Base-by-base conservation (phyloP, 306 rosid species). In the Cucurbita ficifolia region DNA sequence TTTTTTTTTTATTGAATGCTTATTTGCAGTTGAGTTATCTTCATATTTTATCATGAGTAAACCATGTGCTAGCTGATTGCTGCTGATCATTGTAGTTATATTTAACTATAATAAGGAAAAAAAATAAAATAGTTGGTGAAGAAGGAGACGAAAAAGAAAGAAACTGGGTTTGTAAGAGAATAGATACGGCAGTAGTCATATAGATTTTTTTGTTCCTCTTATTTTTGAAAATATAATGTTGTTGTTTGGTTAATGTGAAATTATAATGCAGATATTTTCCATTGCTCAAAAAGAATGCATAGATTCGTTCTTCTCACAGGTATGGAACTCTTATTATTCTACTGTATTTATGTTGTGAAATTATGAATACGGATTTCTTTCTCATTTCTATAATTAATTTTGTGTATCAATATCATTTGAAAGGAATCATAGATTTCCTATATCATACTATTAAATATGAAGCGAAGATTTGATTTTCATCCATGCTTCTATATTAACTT, bases 251-350 rank as follows among this genome's bases (percentile, higher is more conserved):
- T 35, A 76, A 75, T 79, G 69, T 76, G 73, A 71, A 17, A 74
- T 74, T 70, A 52, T 79, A 70, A 59, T 78, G 39, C 89, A 95
- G 99, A 89, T 95, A 63, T 95, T 95, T 86, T 96, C 96, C 14
- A 72, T 81, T 79, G 96, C 97, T 55, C 99, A 95, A 77, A 95
- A 84, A 87, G 91, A 86, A 81, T 80, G 85, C 50, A 83, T 95
- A 73, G 99, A 91, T 74, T 87, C 97, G 68, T 91, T 95, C 84
- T 91, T 87, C 79, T 95, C 99, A 54, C 99, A 95, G 96, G 99
- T 91, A 81, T 60, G 52, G 49, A 80, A 55, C 71, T 71, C 55
- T 64, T 71, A 52, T 70, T 57, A 65, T 62, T 70, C 49, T 59
- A 38, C 57, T 17, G 43, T 9, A 53, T 69, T 59, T 70, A 48